Evolutionary conservation across 2,329 filamentous ascomycete species (phyloP), one percentile per base, ranked within the genome.

Genomic region (Cryphonectria radicalis): DNA sequence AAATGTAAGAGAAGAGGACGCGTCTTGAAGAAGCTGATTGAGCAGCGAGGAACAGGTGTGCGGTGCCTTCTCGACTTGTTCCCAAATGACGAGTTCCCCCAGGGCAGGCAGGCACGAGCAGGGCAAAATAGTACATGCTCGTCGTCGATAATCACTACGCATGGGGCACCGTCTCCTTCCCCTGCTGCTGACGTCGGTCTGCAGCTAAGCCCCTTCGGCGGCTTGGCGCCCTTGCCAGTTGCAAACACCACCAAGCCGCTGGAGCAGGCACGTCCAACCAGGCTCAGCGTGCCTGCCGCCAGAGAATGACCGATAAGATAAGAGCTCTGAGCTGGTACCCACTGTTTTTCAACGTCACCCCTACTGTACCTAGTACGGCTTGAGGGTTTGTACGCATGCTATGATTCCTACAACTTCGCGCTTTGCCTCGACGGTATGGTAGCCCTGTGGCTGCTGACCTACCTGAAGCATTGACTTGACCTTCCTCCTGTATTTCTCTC

Each of bases 241-340:
- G 13, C 53, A 28, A 57, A 25, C 25, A 19, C 43, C 43, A 40
- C 37, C 11, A 40, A 46, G 32, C 32, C 32, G 3, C 32, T 32
- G 32, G 32, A 32, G 32, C 32, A 32, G 32, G 32, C 32, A 32
- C 4, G 32, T 32, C 32, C 32, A 46, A 17, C 4, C 46, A 50
- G 46, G 46, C 46, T 11, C 11, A 28, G 17, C 11, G 4, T 57
- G 28, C 42, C 43, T 50, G 63, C 63, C 13, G 13, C 63, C 28
- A 46, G 42, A 14, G 42, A 25, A n/a, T 32, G 25, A 1, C 14
- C 43, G 63, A 65, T 65, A 65, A 65, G 63, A 65, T 65, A 65
- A 65, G 63, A 50, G 63, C 63, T 53, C 42, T n/a, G 11, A n/a
- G 40, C 13, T 32, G 14, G 40, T 8, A n/a, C 17, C 46, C 46